phyloP scores from a whole-genome alignment of 352 stramenopile species.

The Pythium insidiosum region DNA sequence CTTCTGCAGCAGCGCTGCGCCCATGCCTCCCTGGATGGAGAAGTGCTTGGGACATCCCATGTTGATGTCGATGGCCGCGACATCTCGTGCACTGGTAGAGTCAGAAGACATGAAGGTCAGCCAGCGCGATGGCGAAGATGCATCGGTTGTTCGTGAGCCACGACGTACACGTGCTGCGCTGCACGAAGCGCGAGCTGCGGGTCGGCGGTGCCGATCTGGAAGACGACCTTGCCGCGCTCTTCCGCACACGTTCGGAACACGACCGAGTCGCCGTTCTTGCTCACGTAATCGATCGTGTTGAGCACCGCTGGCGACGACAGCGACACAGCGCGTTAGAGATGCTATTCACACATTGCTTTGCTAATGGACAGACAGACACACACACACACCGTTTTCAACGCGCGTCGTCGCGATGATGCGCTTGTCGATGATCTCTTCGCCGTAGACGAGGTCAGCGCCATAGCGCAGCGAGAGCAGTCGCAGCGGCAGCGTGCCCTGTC shows the following conservation, averaged over 20 bases:
- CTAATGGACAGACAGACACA: too few species aligned
- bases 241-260: constrained; percentile 85
- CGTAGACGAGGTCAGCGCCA: constrained; percentile 90
- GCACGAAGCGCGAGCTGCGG: constrained; percentile 68
- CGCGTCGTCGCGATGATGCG: constrained; percentile 81
- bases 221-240: constrained; percentile 77
- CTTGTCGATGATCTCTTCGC: constrained; percentile 95
- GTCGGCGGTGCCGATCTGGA: constrained; percentile 86
- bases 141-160: too few species aligned
- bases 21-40: constrained; percentile 89
- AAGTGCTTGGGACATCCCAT: constrained; percentile 95
- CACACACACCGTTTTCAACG: constrained; percentile 63
- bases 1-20: constrained; percentile 83
- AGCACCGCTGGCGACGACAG: constrained; percentile 36
- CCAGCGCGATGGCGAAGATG: too few species aligned
- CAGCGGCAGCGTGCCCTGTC: constrained; percentile 86
- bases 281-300: constrained; percentile 88
- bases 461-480: constrained; percentile 88
- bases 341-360: too few species aligned
- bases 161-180: constrained; percentile 61
- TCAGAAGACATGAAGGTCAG: too few species aligned
- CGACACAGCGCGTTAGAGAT: not conserved
- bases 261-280: constrained; percentile 71
- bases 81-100: constrained; percentile 58
- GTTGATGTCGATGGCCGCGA: constrained; percentile 90